Conservation (phyloP, 495 filamentous ascomycete genomes). For the Xylaria acuta region DNA sequence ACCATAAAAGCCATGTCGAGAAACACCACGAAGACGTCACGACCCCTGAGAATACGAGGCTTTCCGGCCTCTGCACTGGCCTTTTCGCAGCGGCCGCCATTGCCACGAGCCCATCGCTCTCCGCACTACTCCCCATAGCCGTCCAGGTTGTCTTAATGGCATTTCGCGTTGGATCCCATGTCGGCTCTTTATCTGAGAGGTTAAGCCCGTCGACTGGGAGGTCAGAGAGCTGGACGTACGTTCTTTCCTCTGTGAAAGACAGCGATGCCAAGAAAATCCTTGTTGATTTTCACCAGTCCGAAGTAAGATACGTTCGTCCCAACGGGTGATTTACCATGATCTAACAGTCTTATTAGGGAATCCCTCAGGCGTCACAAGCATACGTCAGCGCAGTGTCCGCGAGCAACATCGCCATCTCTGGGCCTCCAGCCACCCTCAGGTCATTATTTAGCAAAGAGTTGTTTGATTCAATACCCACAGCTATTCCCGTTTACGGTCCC, state of each 20-base stretch:
- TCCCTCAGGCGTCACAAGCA: slow-evolving; percentile 65
- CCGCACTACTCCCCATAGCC: slow-evolving; percentile 69
- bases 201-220: slow-evolving; percentile 56
- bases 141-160: slow-evolving; percentile 75
- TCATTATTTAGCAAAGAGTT: slow-evolving; percentile 61
- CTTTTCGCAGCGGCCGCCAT: slow-evolving; percentile 76
- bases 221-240: slow-evolving; percentile 63
- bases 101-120: slow-evolving; percentile 69
- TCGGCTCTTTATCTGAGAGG: slow-evolving; percentile 56
- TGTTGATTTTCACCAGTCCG: slow-evolving; percentile 57
- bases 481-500: slow-evolving; percentile 77
- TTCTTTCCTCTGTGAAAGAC: slow-evolving; percentile 53
- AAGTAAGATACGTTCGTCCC: slow-evolving; percentile 42
- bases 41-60: slow-evolving; percentile 50
- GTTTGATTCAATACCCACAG: slow-evolving; percentile 62
- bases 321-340: neutral
- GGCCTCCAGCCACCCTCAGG: slow-evolving; percentile 70
- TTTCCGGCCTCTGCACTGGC: slow-evolving; percentile 74
- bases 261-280: slow-evolving; percentile 54
- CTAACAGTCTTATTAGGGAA: slow-evolving; percentile 49
- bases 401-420: slow-evolving; percentile 76
- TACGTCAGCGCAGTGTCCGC: slow-evolving; percentile 78
- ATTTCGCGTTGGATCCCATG: slow-evolving; percentile 71
- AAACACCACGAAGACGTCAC: slow-evolving; percentile 54
- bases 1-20: slow-evolving; percentile 48